A percentile compares a stretch with the other conserved stretches of the same genome.
Evolutionary conservation across 2,329 filamentous ascomycete genomes (phyloP).

Genomic region (Stachybotrys chartarum): DNA sequence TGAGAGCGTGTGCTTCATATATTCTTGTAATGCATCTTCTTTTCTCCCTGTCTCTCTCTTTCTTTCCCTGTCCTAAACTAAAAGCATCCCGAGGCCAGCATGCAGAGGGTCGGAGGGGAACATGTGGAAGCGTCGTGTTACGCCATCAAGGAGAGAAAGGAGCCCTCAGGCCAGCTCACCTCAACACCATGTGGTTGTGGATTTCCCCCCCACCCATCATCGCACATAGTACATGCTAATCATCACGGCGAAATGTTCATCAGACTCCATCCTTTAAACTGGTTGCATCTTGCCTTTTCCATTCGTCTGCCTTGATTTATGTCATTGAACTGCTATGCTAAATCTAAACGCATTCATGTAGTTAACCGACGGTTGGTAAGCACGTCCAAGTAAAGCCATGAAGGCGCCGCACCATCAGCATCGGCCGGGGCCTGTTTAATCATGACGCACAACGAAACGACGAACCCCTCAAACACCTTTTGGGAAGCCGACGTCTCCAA

Average conservation of each 20-base stretch:
- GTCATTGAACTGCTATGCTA: neutral
- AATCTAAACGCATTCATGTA: neutral
- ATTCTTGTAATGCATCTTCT: neutral
- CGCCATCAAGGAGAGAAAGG: too few species aligned
- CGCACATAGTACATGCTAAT: neutral
- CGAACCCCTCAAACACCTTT: neutral
- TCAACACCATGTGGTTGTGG: too few species aligned
- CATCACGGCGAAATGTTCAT: neutral
- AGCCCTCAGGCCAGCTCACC: too few species aligned
- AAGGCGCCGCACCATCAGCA: too few species aligned
- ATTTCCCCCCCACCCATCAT: too few species aligned
- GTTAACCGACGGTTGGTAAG: neutral
- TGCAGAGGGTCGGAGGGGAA: too few species aligned
- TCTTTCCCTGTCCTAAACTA: too few species aligned
- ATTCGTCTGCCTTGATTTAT: neutral
- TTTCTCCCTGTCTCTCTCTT: too few species aligned
- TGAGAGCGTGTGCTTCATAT: conserved; percentile 1
- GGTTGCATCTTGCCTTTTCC: neutral
- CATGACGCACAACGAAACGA: too few species aligned
- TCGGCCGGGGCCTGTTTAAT: too few species aligned
- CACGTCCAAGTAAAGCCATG: neutral
- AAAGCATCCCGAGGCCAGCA: too few species aligned
- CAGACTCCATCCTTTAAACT: neutral
- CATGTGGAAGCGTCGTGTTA: too few species aligned
- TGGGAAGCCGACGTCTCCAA: neutral